Evolutionary conservation across 257 asterid species (phyloP).

Genomic region (Anisodus tanguticus): DNA sequence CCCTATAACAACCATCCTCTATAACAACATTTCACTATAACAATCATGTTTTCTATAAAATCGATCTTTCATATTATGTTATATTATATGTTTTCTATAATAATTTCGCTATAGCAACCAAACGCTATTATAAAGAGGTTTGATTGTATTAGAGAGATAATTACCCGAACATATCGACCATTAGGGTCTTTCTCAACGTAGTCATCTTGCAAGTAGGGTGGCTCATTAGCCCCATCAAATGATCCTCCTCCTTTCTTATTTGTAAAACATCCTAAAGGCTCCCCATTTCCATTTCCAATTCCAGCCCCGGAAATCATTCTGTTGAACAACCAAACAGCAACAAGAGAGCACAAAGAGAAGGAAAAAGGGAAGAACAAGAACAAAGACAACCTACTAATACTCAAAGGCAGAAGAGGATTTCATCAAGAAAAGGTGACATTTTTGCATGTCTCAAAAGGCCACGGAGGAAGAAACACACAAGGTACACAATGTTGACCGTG

Average conservation of each 20-base stretch:
- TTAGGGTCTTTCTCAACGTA: constrained; percentile 63
- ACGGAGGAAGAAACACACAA: not conserved
- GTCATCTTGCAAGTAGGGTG: constrained; percentile 45
- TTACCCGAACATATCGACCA: constrained; percentile 73
- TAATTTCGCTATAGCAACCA: too few species aligned
- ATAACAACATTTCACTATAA: too few species aligned
- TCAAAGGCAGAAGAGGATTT: constrained; percentile 13
- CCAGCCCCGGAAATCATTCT: constrained; percentile 44
- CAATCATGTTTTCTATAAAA: too few species aligned
- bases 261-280: constrained; percentile 30
- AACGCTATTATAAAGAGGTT: too few species aligned
- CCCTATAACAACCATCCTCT: too few species aligned
- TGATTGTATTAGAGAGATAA: too few species aligned
- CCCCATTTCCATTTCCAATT: constrained; percentile 39
- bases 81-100: too few species aligned
- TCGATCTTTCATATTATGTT: too few species aligned
- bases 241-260: constrained; percentile 32
- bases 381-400: not conserved
- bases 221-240: constrained; percentile 30
- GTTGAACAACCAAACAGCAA: constrained; percentile 30
- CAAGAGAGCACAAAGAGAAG: not conserved
- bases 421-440: constrained; percentile 13
- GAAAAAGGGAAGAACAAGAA: constrained; percentile 8
- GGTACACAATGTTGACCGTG: constrained; percentile 42
- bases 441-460: constrained; percentile 36